Percentiles rank a stretch among this genome's conserved stretches.
Evolutionary conservation across 2,329 filamentous ascomycete species (phyloP).

Genomic region (Neodidymelliopsis sp.): DNA sequence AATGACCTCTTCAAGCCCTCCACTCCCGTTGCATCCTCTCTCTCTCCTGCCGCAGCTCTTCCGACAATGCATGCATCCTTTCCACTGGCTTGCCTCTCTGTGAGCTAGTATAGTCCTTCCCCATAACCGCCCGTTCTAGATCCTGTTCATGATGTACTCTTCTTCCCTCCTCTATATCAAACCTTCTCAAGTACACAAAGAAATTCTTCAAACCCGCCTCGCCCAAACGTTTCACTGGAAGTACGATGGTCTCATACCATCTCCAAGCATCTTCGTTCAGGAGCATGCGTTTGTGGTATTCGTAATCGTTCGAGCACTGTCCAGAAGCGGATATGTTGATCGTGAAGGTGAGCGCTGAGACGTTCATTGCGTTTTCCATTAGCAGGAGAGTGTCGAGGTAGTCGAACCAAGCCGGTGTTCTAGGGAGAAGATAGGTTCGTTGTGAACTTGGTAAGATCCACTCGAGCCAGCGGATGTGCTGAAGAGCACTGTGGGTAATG

Average conservation of each 20-base stretch:
- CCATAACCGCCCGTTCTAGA: conserved; percentile 8
- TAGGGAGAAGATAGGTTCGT: neutral
- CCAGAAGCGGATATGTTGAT: conserved; percentile 16
- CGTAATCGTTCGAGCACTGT: no score
- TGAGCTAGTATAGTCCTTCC: conserved; percentile 3
- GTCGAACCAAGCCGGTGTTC: conserved; percentile 9
- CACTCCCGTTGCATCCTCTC: neutral
- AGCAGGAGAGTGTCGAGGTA: conserved; percentile 21
- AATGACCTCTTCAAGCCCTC: neutral
- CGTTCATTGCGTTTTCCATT: conserved; percentile 19
- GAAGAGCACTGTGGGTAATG: conserved; percentile 11
- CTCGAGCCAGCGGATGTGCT: conserved; percentile 18
- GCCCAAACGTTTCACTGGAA: conserved; percentile 6
- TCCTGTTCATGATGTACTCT: neutral
- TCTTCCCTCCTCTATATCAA: neutral
- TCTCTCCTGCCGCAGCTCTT: neutral
- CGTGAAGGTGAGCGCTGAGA: conserved; percentile 14
- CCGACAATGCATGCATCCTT: neutral
- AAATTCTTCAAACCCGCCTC: conserved; percentile 14
- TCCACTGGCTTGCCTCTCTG: conserved; percentile 6
- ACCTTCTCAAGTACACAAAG: conserved; percentile 9
- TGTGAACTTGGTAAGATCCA: conserved; percentile 5
- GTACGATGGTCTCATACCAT: conserved; percentile 6
- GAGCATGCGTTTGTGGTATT: neutral
- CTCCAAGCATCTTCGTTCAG: neutral